Evolutionary conservation across 202 grass and related monocot genomes (phyloP), one percentile per base, ranked within the genome.

Genomic region (Panicum hallii): DNA sequence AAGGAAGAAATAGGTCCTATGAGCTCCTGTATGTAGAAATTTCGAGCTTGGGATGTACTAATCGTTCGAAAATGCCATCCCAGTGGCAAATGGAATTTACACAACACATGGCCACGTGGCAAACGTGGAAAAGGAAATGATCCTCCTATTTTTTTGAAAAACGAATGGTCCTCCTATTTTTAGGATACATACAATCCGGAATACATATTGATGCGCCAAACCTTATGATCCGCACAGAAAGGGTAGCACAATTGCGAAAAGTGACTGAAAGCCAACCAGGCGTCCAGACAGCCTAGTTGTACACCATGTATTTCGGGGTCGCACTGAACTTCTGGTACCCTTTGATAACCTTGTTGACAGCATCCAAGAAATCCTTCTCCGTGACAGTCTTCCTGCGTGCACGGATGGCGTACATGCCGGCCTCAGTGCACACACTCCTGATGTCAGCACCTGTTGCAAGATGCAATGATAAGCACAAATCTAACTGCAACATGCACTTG

Each of bases 321-420:
- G 95, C 95, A 9, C 95, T 98, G 20, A 98, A 98, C 5, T 98
- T 98, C 68, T 98, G 95, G 7, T 98, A 95, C 1, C 93, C 95
- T 60, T 98, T 98, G 1, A 98, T 98, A n/a, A 98, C 92, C 65
- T 98, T 98, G 42, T 97, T 97, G 11, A 97, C 95, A 0, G 95
- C 89, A 48, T 95, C 95, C 6, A 97, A 83, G 23, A 95, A 97
- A 15, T 97, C 95, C 75, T 97, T 97, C 41, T 97, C 95, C 0
- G 95, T 97, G 41, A 97, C 95, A 0, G 95, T 97, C 65, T 97
- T 97, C 83, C 95, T 91, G 9, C 95, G 90, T 6, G 95, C 92
- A 5, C 95, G 86, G 63, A 97, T 97, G 0, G 92, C 95, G 17
- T 77, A 97, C 95, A 97, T 97, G 20, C 95, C 95, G 6, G 95